phyloP scores from a whole-genome alignment of 192 early-diverging fungal species.

The Entomortierella parvispora region DNA sequence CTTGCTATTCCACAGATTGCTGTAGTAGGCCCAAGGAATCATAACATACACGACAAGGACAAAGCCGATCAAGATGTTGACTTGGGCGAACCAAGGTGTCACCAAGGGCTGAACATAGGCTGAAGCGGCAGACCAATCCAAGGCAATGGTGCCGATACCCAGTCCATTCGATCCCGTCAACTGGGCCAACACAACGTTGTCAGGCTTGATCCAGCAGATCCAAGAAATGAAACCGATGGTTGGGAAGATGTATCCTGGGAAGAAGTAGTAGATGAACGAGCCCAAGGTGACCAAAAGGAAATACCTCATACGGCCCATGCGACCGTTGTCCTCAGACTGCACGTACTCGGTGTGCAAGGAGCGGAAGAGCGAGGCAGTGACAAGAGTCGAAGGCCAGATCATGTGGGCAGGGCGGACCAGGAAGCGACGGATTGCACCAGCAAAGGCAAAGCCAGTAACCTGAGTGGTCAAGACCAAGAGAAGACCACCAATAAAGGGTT shows the following conservation, averaged over 20 bases:
- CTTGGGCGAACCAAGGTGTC: conserved; percentile 51
- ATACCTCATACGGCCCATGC: conserved; percentile 53
- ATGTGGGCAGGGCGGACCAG: conserved; percentile 72
- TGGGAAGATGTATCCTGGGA: conserved; percentile 60
- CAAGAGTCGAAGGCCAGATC: conserved; percentile 71
- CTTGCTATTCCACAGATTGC: conserved; percentile 51
- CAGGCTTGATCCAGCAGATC: conserved; percentile 55
- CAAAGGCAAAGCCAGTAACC: conserved; percentile 68
- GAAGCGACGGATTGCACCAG: conserved; percentile 56
- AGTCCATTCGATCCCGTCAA: conserved; percentile 51
- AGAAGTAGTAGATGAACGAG: conserved; percentile 57
- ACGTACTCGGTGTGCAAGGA: conserved; percentile 65
- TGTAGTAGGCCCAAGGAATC: conserved; percentile 50
- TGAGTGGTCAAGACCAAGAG: conserved; percentile 63
- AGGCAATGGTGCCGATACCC: conserved; percentile 44
- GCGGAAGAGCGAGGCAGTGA: conserved; percentile 76
- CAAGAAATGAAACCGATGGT: conserved; percentile 53
- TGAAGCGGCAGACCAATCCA: conserved; percentile 52
- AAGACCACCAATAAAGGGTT: conserved; percentile 49
- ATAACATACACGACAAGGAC: conserved; percentile 48
- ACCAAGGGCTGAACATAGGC: conserved; percentile 48
- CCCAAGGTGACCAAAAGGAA: conserved; percentile 51
- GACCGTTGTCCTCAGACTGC: conserved; percentile 18
- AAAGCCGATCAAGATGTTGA: conserved; percentile 55
- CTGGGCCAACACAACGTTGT: conserved; percentile 48